Evolutionary conservation across 345 rosid species (phyloP).

Genomic region (Punica granatum): DNA sequence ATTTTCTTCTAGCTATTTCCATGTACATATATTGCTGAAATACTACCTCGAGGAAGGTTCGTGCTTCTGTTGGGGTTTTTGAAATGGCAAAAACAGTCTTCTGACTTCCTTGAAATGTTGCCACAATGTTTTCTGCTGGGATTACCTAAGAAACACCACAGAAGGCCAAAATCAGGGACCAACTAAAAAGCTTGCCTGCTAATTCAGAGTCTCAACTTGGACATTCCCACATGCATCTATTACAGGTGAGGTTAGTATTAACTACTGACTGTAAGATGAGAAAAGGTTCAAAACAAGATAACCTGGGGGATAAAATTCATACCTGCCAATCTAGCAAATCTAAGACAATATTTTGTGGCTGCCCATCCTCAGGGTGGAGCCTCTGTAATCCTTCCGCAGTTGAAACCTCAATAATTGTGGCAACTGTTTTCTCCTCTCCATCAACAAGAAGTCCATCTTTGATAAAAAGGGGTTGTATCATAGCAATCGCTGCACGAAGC

Average conservation of each 20-base stretch:
- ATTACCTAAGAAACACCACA: constrained; percentile 40
- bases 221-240: background rate
- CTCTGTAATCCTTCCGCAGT: constrained; percentile 50
- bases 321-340: constrained; percentile 84
- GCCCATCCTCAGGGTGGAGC: constrained; percentile 42
- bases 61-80: constrained; percentile 52
- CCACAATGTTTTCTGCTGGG: constrained; percentile 85
- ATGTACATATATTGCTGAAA: background rate
- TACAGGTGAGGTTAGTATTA: background rate
- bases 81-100: constrained; percentile 71
- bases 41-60: constrained; percentile 62
- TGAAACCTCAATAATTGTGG: constrained; percentile 45
- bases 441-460: constrained; percentile 42
- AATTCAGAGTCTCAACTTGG: background rate
- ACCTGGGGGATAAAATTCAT: background rate
- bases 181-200: background rate
- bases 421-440: constrained; percentile 33
- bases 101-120: constrained; percentile 66
- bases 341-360: constrained; percentile 41
- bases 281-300: background rate
- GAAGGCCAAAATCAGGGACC: background rate
- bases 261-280: background rate
- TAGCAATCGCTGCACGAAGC: constrained; percentile 51
- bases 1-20: background rate
- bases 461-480: constrained; percentile 52